phyloP scores from a whole-genome alignment of 148 eudicot species.

The Rhododendron vialii region DNA sequence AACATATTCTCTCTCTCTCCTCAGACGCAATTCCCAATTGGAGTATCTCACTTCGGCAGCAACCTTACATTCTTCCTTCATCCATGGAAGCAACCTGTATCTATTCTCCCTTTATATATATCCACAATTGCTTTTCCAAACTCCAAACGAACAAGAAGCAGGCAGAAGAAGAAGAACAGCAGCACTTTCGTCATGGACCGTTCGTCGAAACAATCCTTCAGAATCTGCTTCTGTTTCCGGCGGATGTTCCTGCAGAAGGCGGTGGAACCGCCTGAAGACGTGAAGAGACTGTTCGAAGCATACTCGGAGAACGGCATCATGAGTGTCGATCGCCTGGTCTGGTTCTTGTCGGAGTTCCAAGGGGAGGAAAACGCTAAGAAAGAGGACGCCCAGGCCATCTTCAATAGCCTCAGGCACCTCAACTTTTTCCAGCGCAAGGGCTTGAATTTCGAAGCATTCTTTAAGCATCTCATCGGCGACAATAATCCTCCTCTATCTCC shows the following conservation, averaged over 20 bases:
- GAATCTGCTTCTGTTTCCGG: slow-evolving; percentile 40
- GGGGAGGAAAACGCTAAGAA: slow-evolving; percentile 28
- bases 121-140: neutral
- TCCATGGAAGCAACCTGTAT: slow-evolving; percentile 10
- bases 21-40: slow-evolving; percentile 5
- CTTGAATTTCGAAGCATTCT: slow-evolving; percentile 45
- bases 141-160: neutral
- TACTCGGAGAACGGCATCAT: slow-evolving; percentile 50
- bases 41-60: neutral
- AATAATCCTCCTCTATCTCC: slow-evolving; percentile 40
- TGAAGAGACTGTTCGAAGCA: slow-evolving; percentile 23
- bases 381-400: slow-evolving; percentile 38
- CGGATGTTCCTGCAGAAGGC: slow-evolving; percentile 37
- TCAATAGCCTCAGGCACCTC: slow-evolving; percentile 33
- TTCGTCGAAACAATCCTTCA: slow-evolving; percentile 32
- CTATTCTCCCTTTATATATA: neutral
- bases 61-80: slow-evolving; percentile 8
- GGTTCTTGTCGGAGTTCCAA: slow-evolving; percentile 39
- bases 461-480: slow-evolving; percentile 49
- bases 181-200: neutral
- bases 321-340: slow-evolving; percentile 32
- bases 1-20: neutral
- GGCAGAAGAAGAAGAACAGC: neutral
- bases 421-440: slow-evolving; percentile 44
- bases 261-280: slow-evolving; percentile 44